Base-by-base conservation (phyloP, 257 asterid genomes). In the Cruciata laevipes region DNA sequence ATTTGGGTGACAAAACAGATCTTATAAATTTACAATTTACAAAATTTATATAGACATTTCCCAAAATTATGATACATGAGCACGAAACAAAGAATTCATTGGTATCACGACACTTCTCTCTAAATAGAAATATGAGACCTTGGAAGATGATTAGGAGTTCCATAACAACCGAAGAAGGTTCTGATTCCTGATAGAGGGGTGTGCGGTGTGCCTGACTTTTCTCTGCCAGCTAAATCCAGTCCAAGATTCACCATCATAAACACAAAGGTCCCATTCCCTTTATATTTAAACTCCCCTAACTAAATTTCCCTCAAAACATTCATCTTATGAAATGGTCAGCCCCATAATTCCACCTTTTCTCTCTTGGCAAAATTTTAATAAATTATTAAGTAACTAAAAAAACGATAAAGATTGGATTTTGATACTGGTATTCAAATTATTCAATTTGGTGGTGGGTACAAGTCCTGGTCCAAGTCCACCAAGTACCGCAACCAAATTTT, bases 211-310 rank as follows among this genome's bases (percentile, higher is more conserved):
- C 60, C 73, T 16, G 76, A 75, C 80, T 17, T 71, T 55, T 67
- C 67, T 53, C 63, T 18, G 73, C 76, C 73, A 76, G 67, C 67
- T 63, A 61, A 70, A 75, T 60, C 72, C 69, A 47, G 55, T 67
- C 55, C 17, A 23, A 30, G 52, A 7, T 65, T 64, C 76, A n/a
- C 56, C 32, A 52, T 53, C 59, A 53, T 25, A n/a, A 18, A 8
- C 60, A 53, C 60, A n/a, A 18, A 3, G 24, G 24, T 53, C 60
- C 60, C 60, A n/a, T 53, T 23, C n/a, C n/a, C n/a, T n/a, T n/a
- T n/a, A n/a, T n/a, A n/a, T n/a, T n/a, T n/a, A n/a, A n/a, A n/a
- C n/a, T n/a, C n/a, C n/a, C n/a, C n/a, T 23, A 17, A 18, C n/a
- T 21, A 56, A 56, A 47, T 4, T 4, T 0, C 61, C 7, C 23